A percentile compares a stretch with the other conserved stretches of the same genome.
Evolutionary conservation across 495 filamentous ascomycete species (phyloP).

Genomic region (Penicillium flavigenum): DNA sequence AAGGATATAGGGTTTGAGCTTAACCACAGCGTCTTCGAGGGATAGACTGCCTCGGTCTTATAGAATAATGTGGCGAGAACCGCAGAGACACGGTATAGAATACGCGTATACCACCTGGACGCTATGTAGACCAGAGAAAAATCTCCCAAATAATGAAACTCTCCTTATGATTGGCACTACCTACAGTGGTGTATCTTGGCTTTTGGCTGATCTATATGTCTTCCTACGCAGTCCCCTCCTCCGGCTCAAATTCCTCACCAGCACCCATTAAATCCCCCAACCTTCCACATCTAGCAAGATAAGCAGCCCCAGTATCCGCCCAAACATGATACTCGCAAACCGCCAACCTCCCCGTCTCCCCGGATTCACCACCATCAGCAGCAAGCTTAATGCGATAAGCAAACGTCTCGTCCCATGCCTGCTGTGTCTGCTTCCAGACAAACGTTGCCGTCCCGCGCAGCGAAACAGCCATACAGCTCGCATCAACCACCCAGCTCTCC

Average conservation of each 20-base stretch:
- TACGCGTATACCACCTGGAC: not conserved
- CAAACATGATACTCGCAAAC: slow-evolving; percentile 57
- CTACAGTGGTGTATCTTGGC: not conserved
- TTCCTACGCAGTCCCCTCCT: slow-evolving; percentile 2
- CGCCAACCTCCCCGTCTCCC: slow-evolving; percentile 27
- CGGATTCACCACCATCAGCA: slow-evolving; percentile 19
- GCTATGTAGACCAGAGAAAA: not conserved
- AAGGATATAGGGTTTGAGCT: slow-evolving; percentile 90
- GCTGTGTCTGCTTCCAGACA: slow-evolving; percentile 47
- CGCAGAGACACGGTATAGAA: not conserved
- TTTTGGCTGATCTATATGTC: not conserved
- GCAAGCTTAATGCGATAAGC: slow-evolving; percentile 54
- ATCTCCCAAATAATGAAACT: slow-evolving; percentile 5
- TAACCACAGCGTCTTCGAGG: slow-evolving; percentile 83
- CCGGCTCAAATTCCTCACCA: not conserved
- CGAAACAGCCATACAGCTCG: slow-evolving; percentile 40
- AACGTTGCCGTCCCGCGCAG: slow-evolving; percentile 53
- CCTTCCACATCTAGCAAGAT: slow-evolving; percentile 53
- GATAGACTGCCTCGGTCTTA: slow-evolving; percentile 41
- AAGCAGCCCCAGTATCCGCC: slow-evolving; percentile 65
- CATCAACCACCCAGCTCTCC: slow-evolving; percentile 53
- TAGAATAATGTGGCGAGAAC: not conserved
- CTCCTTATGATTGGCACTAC: not conserved
- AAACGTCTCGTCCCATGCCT: slow-evolving; percentile 61
- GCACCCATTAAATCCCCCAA: slow-evolving; percentile 22